Evolutionary conservation across 2,329 filamentous ascomycete species (phyloP).

Genomic region (Ramichloridium luteum): DNA sequence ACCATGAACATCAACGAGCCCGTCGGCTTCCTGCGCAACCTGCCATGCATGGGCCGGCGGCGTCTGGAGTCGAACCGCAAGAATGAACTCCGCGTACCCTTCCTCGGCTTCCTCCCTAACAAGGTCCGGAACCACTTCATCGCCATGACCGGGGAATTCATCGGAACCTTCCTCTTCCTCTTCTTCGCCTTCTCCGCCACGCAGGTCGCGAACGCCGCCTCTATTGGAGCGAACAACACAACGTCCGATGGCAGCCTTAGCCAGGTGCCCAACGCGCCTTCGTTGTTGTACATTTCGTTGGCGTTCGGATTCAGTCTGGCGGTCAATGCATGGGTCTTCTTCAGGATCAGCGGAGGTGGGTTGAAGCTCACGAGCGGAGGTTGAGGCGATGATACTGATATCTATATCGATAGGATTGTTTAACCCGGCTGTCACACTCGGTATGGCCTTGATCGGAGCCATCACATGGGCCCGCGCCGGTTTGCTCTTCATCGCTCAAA

Average conservation of each 20-base stretch:
- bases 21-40: neutral
- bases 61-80: constrained; percentile 4
- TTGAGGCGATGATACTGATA: constrained; percentile 1
- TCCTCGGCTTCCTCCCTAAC: constrained; percentile 34
- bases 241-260: constrained; percentile 11
- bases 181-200: constrained; percentile 31
- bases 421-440: constrained; percentile 34
- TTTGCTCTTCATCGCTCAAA: constrained; percentile 34
- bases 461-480: constrained; percentile 33
- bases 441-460: constrained; percentile 36
- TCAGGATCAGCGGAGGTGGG: constrained; percentile 30
- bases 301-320: constrained; percentile 33
- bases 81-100: constrained; percentile 28
- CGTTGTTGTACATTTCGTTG: constrained; percentile 29
- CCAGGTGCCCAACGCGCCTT: constrained; percentile 24
- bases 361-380: too few relatives aligned
- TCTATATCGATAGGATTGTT: constrained; percentile 19
- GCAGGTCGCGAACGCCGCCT: constrained; percentile 29
- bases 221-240: constrained; percentile 11
- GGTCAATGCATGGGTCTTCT: constrained; percentile 35
- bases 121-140: constrained; percentile 31
- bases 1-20: constrained; percentile 1
- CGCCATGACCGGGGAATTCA: constrained; percentile 34
- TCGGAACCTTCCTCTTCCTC: constrained; percentile 34
- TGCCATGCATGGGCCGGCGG: constrained; percentile 1